Percentiles rank a stretch among this genome's conserved stretches.
phyloP scores from a whole-genome alignment of 495 filamentous ascomycete genomes.

The Neurospora tetraspora region DNA sequence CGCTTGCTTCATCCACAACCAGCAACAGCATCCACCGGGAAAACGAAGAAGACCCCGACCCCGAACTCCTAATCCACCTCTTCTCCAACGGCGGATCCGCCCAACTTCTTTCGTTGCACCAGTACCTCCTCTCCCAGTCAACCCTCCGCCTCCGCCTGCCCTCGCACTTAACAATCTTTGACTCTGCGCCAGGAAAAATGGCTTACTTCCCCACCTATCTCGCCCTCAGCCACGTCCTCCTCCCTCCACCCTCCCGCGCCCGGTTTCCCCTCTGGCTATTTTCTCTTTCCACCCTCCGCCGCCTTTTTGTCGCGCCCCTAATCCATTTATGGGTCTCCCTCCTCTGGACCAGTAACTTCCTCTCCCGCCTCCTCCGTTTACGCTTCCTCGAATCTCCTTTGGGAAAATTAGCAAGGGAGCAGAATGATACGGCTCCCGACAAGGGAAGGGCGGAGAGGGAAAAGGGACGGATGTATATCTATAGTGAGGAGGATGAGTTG shows the following conservation, averaged over 20 bases:
- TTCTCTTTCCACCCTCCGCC: background rate
- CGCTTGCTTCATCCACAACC: background rate
- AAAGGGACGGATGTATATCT: conserved; percentile 32
- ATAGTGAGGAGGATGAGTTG: conserved; percentile 28
- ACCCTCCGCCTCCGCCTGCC: conserved; percentile 10
- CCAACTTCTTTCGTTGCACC: conserved; percentile 18
- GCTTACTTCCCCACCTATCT: conserved; percentile 14
- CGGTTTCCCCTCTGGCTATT: background rate
- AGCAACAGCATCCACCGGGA: background rate
- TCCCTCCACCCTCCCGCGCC: background rate
- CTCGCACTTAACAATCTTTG: conserved; percentile 24
- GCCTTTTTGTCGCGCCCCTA: conserved; percentile 17
- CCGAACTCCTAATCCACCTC: conserved; percentile 30
- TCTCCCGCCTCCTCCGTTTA: background rate
- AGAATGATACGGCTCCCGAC: conserved; percentile 13
- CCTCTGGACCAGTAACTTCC: conserved; percentile 11
- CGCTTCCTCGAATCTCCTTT: conserved; percentile 16
- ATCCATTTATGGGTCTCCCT: conserved; percentile 3
- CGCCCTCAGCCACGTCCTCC: conserved; percentile 12
- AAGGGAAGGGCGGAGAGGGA: conserved; percentile 16
- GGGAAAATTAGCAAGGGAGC: conserved; percentile 10
- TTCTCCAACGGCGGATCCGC: conserved; percentile 36
- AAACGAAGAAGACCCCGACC: too few species aligned
- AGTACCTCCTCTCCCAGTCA: conserved; percentile 10
- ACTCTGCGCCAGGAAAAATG: conserved; percentile 31